These are phyloP conservation scores for Cerioporus squamosus DNA, from an alignment of 1,284 basidiomycete species.

Conservation along the genomic window DNA sequence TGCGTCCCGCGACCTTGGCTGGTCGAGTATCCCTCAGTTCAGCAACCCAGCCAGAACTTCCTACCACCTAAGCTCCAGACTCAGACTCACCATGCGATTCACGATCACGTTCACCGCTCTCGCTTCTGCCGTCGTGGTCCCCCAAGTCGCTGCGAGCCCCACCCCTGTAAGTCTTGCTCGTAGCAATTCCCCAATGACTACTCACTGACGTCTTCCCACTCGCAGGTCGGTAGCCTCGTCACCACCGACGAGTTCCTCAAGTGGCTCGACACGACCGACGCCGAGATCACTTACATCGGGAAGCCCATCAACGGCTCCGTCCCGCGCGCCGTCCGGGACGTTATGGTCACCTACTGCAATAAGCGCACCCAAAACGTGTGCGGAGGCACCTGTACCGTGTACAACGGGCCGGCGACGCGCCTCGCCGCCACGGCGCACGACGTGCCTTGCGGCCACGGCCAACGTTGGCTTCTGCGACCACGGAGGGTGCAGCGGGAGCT, in stretches of 20 bases:
- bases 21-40: no score
- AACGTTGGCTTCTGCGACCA: conserved; percentile 2
- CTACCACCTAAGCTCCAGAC: no score
- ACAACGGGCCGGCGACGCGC: neutral
- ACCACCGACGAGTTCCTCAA: neutral
- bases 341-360: conserved; percentile 2
- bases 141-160: neutral
- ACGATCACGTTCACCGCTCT: neutral
- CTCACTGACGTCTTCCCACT: no score
- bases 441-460: neutral
- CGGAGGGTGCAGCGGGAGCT: neutral
- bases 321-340: neutral
- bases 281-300: conserved; percentile 2
- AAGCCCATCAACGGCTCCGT: neutral
- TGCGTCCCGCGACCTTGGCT: no score
- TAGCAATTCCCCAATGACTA: no score
- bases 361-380: neutral
- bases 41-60: no score
- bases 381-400: neutral
- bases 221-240: neutral
- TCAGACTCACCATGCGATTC: neutral
- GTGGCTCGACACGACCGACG: conserved; percentile 3
- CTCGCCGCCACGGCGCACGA: neutral
- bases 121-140: neutral
- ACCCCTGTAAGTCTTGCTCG: neutral